Conservation (phyloP, 352 stramenopile species). For the Pythium vanterpoolii region DNA sequence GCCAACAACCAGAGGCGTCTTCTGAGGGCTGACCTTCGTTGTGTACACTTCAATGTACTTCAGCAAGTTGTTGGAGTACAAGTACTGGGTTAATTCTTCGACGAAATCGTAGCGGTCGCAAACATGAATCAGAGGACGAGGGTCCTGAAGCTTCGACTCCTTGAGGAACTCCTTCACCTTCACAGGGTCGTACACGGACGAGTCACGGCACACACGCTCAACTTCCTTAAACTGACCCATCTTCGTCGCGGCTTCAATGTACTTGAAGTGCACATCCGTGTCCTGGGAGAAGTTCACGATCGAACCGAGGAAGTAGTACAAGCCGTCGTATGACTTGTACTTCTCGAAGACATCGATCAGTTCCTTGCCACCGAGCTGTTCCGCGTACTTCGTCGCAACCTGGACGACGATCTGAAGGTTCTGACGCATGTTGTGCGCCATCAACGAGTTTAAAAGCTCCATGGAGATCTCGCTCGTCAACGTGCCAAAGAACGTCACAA, state of each 20-base stretch:
- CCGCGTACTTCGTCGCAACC: constrained; percentile 94
- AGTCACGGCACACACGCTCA: constrained; percentile 99
- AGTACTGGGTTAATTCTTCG: constrained; percentile 99
- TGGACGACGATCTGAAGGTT: constrained; percentile 99
- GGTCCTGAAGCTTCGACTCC: constrained; percentile 98
- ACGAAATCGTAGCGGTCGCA: constrained; percentile 99
- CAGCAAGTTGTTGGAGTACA: constrained; percentile 99
- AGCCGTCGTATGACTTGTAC: constrained; percentile 97
- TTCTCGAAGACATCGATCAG: constrained; percentile 99
- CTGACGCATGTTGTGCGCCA: constrained; percentile 96
- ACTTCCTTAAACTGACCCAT: constrained; percentile 99
- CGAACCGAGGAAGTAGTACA: constrained; percentile 99
- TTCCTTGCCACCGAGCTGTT: constrained; percentile 91
- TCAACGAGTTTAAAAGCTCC: constrained; percentile 97
- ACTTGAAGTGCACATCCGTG: constrained; percentile 99
- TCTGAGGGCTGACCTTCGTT: constrained; percentile 96
- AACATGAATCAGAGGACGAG: constrained; percentile 98
- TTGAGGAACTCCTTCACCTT: constrained; percentile 99
- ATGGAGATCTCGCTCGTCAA: constrained; percentile 97
- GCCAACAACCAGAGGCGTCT: constrained; percentile 98
- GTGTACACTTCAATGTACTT: constrained; percentile 99
- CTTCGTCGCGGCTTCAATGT: constrained; percentile 99
- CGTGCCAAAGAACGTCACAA: constrained; percentile 98
- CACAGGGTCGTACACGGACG: constrained; percentile 98
- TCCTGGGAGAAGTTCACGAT: constrained; percentile 99